Evolutionary conservation across 2,329 filamentous ascomycete species (phyloP), one percentile per base, ranked within the genome.

Genomic region (Mariannaea sp.): DNA sequence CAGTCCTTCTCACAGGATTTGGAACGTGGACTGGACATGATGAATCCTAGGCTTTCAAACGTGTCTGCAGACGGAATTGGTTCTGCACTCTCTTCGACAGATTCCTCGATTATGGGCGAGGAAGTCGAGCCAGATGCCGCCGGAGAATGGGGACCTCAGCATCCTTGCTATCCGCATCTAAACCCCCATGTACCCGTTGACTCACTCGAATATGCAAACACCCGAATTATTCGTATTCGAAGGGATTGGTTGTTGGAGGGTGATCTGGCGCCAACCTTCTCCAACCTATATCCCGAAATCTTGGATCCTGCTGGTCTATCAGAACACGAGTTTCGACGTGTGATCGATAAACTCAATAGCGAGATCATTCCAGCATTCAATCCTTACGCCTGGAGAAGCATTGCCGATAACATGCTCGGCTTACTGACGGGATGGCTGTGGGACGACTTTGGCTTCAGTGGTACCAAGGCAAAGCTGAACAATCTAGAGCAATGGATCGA

Each of bases 251-350:
- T 97, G 74, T 73, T 92, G 24, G 83, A 87, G 56, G 94, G 93
- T 29, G 94, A 99, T 71, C 77, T 96, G 22, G 93, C 92, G 1
- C 94, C 94, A 0, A 91, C 92, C 0, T 97, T 95, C 69, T 94
- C 90, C 13, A 97, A 97, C 65, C 79, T 97, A 3, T 99, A 99
- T 66, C 94, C 94, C 0, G 94, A 99, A 69, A 96, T 99, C 53
- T 78, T 99, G 7, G 92, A 97, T 61, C 90, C 92, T 0, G 84
- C 84, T 0, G 84, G 92, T 26, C 75, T 99, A 36, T 81, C 84
- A 1, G 94, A 99, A 71, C 86, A 87, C 54, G 90, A 96, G 64
- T 99, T 99, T 68, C 85, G 94, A 3, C 80, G 80, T 9, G 76
- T 97, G 24, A 84, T 99, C 49, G 85, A 92, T 54, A 89, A 86